These are phyloP conservation scores for Martensiomyces pterosporus DNA, from an alignment of 192 early-diverging fungal genomes.

Conservation along the genomic window DNA sequence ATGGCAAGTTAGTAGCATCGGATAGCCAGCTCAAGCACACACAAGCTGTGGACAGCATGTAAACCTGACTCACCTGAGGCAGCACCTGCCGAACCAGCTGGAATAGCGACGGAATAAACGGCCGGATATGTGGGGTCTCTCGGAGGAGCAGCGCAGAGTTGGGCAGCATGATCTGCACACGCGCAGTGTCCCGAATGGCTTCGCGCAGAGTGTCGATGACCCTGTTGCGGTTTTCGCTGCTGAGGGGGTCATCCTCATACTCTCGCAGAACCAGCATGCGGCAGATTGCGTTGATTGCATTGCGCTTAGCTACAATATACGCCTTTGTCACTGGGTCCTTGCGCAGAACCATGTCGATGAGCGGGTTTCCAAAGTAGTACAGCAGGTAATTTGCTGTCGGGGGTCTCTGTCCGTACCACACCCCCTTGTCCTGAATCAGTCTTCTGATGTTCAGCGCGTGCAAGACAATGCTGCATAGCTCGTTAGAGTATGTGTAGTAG, in stretches of 20 bases:
- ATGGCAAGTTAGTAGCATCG: too few relatives aligned
- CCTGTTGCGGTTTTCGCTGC: conserved; percentile 7
- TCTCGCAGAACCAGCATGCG: conserved; percentile 14
- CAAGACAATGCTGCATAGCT: conserved; percentile 21
- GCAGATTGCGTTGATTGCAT: conserved; percentile 10
- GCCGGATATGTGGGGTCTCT: conserved; percentile 24
- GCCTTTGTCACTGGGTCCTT: conserved; percentile 8
- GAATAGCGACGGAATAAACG: conserved; percentile 35
- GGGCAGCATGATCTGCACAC: conserved; percentile 23
- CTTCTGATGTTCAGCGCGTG: conserved; percentile 13
- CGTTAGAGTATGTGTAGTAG: conserved; percentile 19
- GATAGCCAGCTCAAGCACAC: too few relatives aligned
- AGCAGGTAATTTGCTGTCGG: conserved; percentile 39
- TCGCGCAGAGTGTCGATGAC: conserved; percentile 20
- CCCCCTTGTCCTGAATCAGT: conserved; percentile 16
- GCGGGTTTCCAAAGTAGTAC: conserved; percentile 19
- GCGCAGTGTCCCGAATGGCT: conserved; percentile 12
- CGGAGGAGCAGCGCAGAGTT: conserved; percentile 23
- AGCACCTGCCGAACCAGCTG: conserved; percentile 23
- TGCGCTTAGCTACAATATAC: conserved; percentile 8
- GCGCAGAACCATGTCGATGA: conserved; percentile 21
- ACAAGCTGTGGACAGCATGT: too few relatives aligned
- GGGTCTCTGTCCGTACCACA: conserved; percentile 22
- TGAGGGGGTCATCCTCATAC: conserved; percentile 18
- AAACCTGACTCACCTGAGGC: conserved; percentile 31